Evolutionary conservation across 352 stramenopile species (phyloP).

Genomic region (Globisporangium orthogonon): DNA sequence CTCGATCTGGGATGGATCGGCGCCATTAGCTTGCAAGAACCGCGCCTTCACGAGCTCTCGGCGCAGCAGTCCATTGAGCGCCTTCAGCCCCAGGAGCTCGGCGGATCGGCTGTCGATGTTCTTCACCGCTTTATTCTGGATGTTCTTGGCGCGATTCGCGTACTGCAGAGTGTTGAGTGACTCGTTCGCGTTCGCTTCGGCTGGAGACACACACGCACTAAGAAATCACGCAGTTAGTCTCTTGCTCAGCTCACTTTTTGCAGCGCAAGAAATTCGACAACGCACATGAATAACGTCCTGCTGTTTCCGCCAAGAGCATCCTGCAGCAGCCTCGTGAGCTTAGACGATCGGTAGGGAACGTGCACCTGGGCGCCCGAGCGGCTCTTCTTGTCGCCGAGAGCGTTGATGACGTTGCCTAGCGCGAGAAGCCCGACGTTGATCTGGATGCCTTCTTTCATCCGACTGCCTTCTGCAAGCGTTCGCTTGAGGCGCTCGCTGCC

Average conservation of each 20-base stretch:
- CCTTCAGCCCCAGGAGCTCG: slow-evolving; percentile 60
- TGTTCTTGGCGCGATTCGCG: slow-evolving; percentile 83
- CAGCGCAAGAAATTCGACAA: neutral
- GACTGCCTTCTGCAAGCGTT: slow-evolving; percentile 70
- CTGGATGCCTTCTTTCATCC: slow-evolving; percentile 89
- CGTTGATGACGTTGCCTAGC: slow-evolving; percentile 86
- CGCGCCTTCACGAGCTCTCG: slow-evolving; percentile 62
- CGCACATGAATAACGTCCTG: slow-evolving; percentile 84
- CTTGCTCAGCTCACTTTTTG: neutral
- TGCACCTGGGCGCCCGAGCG: slow-evolving; percentile 40
- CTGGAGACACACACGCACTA: slow-evolving; percentile 83
- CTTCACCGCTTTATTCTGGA: slow-evolving; percentile 88
- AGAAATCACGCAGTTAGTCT: slow-evolving; percentile 1
- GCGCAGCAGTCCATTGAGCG: slow-evolving; percentile 59
- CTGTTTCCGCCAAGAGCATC: slow-evolving; percentile 87
- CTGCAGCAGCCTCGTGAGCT: slow-evolving; percentile 75
- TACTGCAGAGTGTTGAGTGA: slow-evolving; percentile 85
- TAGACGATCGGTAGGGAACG: slow-evolving; percentile 79
- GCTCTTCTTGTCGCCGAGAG: slow-evolving; percentile 64
- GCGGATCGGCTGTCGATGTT: slow-evolving; percentile 81
- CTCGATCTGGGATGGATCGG: neutral
- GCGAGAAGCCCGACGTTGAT: slow-evolving; percentile 84
- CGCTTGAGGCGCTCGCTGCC: slow-evolving; percentile 85
- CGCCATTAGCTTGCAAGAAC: slow-evolving; percentile 18
- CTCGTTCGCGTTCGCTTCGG: slow-evolving; percentile 58